Base-by-base conservation (phyloP, 768 basidiomycete species). In the Macrolepiota fuliginosa region DNA sequence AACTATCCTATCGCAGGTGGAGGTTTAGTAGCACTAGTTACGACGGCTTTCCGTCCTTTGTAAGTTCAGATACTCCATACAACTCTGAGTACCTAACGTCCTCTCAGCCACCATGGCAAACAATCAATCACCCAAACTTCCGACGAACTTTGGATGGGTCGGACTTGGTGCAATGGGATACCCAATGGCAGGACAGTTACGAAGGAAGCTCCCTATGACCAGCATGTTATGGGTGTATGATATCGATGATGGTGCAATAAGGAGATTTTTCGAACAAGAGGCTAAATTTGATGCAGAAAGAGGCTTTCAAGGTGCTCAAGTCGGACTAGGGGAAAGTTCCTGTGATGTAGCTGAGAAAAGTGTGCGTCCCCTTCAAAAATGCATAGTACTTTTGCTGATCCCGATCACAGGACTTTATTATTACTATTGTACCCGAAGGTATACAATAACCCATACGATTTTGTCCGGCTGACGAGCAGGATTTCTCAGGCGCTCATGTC, bases 161-260 rank as follows among this genome's bases (percentile, higher is more conserved):
- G 77, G 78, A 17, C 67, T 78, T 4, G 78, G 78, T 11, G 77
- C 77, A 1, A 79, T 80, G 78, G 77, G 77, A 2, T 77, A 74
- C 64, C 79, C 78, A 0, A 79, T 80, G 79, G 77, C 76, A 5
- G 63, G 65, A 27, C 74, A 75, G 46, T 63, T 80, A 9, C 70
- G 72, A 12, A 68, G 67, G 50, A 75, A 74, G 50, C 57, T 75
- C 10, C 70, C 73, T 6, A 24, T 22, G 2, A 64, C 69, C n/a
- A 67, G 65, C 17, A 52, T 63, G 9, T 42, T 80, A 45, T 63
- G 62, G 46, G 70, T 79, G 15, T 79, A 74, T 54, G 79, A 80
- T 63, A 65, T 78, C 12, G 70, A 79, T 62, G 11, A 51, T 1
- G 27, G 45, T 0, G 71, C 69, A 1, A 62, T 74, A 52, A 54